Percentiles rank a stretch among this genome's conserved stretches.
These are phyloP conservation scores for Colletotrichum tamarilloi DNA, from an alignment of 2,329 filamentous ascomycete genomes.

Conservation along the genomic window DNA sequence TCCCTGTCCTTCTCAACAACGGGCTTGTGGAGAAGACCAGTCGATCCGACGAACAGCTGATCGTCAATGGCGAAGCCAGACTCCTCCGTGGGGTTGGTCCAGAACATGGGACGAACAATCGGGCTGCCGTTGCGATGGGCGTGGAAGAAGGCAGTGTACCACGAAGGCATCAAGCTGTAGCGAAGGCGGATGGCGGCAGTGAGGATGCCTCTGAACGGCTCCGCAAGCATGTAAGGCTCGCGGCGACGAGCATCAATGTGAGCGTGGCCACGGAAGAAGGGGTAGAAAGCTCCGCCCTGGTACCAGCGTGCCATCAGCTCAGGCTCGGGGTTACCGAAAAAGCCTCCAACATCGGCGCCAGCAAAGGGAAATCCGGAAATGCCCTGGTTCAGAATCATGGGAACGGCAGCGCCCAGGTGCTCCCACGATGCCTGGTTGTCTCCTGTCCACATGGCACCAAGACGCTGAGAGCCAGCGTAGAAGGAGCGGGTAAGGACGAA, in stretches of 20 bases:
- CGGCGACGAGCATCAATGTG: conserved; percentile 96
- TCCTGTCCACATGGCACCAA: conserved; percentile 98
- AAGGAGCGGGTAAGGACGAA: conserved; percentile 95
- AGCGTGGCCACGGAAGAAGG: conserved; percentile 96
- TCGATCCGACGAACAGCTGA: conserved; percentile 90
- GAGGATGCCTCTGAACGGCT: conserved; percentile 88
- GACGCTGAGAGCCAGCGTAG: conserved; percentile 88
- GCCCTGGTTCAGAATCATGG: conserved; percentile 93
- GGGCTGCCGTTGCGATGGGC: conserved; percentile 85
- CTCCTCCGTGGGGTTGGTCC: conserved; percentile 88
- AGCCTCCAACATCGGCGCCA: conserved; percentile 95
- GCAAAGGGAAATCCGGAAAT: conserved; percentile 94
- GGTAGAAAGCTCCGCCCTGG: conserved; percentile 95
- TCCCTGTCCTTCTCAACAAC: conserved; percentile 81
- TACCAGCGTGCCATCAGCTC: conserved; percentile 96
- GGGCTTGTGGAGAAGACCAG: conserved; percentile 92
- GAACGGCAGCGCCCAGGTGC: conserved; percentile 87
- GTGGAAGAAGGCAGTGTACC: conserved; percentile 97
- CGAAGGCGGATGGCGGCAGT: conserved; percentile 88
- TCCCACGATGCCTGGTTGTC: conserved; percentile 96
- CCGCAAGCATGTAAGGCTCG: conserved; percentile 89
- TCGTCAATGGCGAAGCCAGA: conserved; percentile 89
- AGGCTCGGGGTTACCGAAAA: conserved; percentile 96
- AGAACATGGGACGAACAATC: conserved; percentile 92
- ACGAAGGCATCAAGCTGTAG: conserved; percentile 89